Conservation (phyloP, 2,329 filamentous ascomycete genomes). For the Fusarium sp. region DNA sequence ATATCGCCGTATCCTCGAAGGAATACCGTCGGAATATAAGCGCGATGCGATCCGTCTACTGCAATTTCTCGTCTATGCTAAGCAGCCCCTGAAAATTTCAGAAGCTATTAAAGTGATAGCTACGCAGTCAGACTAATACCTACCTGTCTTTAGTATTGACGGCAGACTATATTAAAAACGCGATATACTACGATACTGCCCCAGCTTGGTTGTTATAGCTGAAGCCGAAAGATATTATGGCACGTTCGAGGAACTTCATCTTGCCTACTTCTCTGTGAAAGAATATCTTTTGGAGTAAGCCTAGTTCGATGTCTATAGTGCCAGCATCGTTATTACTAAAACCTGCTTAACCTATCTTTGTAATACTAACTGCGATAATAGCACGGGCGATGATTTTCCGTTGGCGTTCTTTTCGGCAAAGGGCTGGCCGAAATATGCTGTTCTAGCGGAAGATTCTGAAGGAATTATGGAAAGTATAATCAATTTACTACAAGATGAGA, state of each 20-base stretch:
- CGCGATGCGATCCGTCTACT: constrained; percentile 37
- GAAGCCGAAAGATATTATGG: background rate
- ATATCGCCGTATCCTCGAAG: constrained; percentile 1
- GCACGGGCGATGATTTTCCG: background rate
- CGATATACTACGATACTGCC: constrained; percentile 25
- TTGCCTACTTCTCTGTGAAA: constrained; percentile 48
- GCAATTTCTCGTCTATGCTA: constrained; percentile 41
- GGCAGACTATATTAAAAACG: background rate
- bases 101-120: constrained; percentile 46
- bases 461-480: background rate
- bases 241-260: constrained; percentile 30
- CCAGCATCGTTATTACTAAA: background rate
- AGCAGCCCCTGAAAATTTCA: constrained; percentile 27
- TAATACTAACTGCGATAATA: background rate
- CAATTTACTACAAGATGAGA: background rate
- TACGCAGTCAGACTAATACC: background rate
- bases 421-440: background rate
- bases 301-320: background rate
- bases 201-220: constrained; percentile 21
- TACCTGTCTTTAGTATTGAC: background rate
- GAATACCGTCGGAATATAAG: constrained; percentile 46
- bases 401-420: background rate
- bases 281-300: constrained; percentile 17
- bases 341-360: background rate
- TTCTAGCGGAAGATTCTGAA: background rate